Evolutionary conservation across 306 rosid species (phyloP), one percentile per base, ranked within the genome.

Genomic region (Begonia fuchsioides): DNA sequence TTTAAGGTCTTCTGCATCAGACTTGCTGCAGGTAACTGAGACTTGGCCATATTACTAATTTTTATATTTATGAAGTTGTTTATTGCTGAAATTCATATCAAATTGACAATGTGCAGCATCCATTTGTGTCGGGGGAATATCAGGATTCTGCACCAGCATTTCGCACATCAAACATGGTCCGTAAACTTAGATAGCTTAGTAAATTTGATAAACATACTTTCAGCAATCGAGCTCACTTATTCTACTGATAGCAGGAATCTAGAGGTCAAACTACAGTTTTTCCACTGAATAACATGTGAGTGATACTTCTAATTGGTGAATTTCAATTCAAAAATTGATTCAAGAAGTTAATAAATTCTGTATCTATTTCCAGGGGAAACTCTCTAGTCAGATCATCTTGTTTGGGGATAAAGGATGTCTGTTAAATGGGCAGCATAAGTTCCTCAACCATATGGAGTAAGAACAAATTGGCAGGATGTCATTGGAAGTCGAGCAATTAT

Each of bases 1-100:
- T 57, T 64, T 77, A 62, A 78, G 96, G 77, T 68, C 80, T 38
- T 49, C 74, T 50, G 96, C 93, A 50, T 78, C 95, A 41, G 87
- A 78, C 18, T 66, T 83, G 66, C 67, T 88, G 72, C 75, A 71
- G 96, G 96, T 88, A 76, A 61, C 20, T 32, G 17, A 47, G 18
- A 39, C 49, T 60, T 68, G 7, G 20, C 52, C 35, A 26, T 26
- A 26, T 4, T n/a, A 26, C 35, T 26, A 41, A 10, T 41, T 2
- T 41, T 3, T 13, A 41, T 41, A n/a, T 11, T 41, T 41, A 41
- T n/a, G 45, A 10, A 10, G 45, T 41, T 10, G 44, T n/a, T 41
- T 11, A 41, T 41, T 41, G 12, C 9, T 41, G 3, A 8, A 10
- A 11, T 11, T 41, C n/a, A 10, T 41, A 2, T n/a, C 45, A 11